Base-by-base conservation (phyloP, 768 basidiomycete species). In the Hebeloma cylindrosporum region DNA sequence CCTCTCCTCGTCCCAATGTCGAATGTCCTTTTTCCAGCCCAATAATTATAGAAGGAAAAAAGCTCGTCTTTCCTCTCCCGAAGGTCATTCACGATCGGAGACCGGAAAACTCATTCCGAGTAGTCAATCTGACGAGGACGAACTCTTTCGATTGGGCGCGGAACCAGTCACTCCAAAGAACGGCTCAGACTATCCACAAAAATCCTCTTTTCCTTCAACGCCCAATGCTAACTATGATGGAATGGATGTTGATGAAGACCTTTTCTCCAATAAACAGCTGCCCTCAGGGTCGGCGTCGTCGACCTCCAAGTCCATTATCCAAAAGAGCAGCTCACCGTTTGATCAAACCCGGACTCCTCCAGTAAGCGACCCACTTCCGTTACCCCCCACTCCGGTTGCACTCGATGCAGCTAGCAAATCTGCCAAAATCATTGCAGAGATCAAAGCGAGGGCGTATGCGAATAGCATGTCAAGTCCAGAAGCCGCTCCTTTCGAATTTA, bases 121-220 rank as follows among this genome's bases (percentile, higher is more conserved):
- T 35, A 85, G 83, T 52, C 79, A 83, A 59, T 83, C 82, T 36
- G 80, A 83, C 50, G 85, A 85, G 57, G 66, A 73, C 34, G 83
- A 85, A 51, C 64, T 83, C 36, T n/a, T n/a, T n/a, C 60, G 59
- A 32, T 41, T 69, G 6, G 66, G 9, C 25, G 23, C 28, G 6
- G 32, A 22, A 17, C 18, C 32, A 27, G 13, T 11, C 17, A 16
- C 34, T 7, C 14, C n/a, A n/a, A n/a, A n/a, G n/a, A n/a, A n/a
- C n/a, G n/a, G n/a, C n/a, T n/a, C n/a, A n/a, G n/a, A n/a, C n/a
- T n/a, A n/a, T n/a, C n/a, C n/a, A n/a, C n/a, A n/a, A n/a, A n/a
- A n/a, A n/a, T n/a, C n/a, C n/a, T n/a, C n/a, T n/a, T n/a, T n/a
- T n/a, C 21, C 40, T 30, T 7, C 20, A n/a, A 50, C 36, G 9